These are phyloP conservation scores for Yamagishiella unicocca DNA, from an alignment of 139 green algal genomes.

Conservation along the genomic window DNA sequence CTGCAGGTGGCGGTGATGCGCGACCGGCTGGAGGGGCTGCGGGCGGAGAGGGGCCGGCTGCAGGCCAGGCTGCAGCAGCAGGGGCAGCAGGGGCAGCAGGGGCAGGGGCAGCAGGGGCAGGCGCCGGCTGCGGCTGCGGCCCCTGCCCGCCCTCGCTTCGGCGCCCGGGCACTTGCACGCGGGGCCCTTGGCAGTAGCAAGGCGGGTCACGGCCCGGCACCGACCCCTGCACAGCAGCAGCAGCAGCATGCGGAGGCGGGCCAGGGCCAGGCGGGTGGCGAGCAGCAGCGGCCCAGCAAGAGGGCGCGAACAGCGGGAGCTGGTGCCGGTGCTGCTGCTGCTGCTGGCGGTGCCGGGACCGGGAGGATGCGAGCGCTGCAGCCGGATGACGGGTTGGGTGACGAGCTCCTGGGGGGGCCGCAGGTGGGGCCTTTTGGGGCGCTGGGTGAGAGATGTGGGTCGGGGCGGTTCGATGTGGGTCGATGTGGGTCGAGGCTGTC, in stretches of 20 bases:
- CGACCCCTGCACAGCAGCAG: not conserved
- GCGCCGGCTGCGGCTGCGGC: not conserved
- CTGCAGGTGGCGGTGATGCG: constrained; percentile 51
- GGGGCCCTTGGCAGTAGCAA: not conserved
- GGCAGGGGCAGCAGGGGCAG: not conserved
- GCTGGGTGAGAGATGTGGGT: too few relatives aligned
- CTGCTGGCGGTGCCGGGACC: not conserved
- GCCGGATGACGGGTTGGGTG: too few relatives aligned
- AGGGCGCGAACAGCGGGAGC: not conserved
- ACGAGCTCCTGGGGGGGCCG: too few relatives aligned
- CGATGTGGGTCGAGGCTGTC: too few relatives aligned
- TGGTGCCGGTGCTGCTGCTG: not conserved
- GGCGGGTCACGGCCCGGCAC: not conserved
- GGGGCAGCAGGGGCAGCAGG: not conserved
- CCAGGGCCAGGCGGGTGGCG: not conserved
- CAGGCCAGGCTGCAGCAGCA: not conserved
- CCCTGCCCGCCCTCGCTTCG: not conserved
- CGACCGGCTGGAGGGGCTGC: constrained; percentile 64
- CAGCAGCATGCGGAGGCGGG: not conserved
- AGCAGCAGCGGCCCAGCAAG: not conserved
- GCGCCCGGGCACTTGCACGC: constrained; percentile 9
- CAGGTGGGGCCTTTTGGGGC: too few relatives aligned
- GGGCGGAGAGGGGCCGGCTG: constrained; percentile 83
- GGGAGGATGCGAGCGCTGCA: too few relatives aligned
- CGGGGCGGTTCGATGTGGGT: too few relatives aligned